Percentiles rank a stretch among this genome's conserved stretches.
These are phyloP conservation scores for Colletotrichum destructivum DNA, from an alignment of 2,329 filamentous ascomycete species.

Conservation along the genomic window DNA sequence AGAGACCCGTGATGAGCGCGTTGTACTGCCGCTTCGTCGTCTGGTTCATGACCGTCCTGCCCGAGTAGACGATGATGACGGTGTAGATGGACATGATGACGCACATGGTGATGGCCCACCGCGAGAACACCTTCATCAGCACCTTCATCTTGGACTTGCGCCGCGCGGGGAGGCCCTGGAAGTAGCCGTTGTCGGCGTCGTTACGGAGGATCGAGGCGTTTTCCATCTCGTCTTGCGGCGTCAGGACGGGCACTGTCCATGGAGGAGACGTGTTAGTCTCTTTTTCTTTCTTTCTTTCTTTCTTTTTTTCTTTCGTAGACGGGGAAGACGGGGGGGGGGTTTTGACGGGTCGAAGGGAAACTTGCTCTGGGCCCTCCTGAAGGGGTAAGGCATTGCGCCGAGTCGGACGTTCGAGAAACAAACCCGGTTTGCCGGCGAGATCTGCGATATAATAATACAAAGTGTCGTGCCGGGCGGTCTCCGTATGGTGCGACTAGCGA, in stretches of 20 bases:
- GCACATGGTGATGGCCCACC: constrained; percentile 50
- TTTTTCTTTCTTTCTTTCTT: no score
- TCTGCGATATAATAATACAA: not conserved
- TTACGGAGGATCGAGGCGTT: constrained; percentile 29
- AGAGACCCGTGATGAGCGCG: constrained; percentile 59
- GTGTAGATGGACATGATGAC: constrained; percentile 49
- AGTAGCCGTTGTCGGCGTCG: constrained; percentile 27
- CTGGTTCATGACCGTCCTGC: constrained; percentile 50
- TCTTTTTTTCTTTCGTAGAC: no score
- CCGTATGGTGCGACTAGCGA: not conserved
- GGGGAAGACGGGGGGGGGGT: no score
- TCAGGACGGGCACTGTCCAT: not conserved
- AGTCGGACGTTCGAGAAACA: not conserved
- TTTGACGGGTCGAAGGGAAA: not conserved
- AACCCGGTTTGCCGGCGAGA: not conserved
- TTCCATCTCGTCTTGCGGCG: constrained; percentile 21
- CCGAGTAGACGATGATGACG: constrained; percentile 49
- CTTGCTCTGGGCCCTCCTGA: constrained; percentile 8
- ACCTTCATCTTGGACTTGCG: constrained; percentile 11
- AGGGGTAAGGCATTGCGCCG: constrained; percentile 12
- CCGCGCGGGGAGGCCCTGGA: constrained; percentile 21
- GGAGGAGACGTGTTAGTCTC: no score
- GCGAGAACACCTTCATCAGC: constrained; percentile 20
- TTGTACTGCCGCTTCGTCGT: constrained; percentile 59
- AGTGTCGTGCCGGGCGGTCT: not conserved